phyloP scores from a whole-genome alignment of 2,329 filamentous ascomycete species.

The Teratosphaeria zuluensis region DNA sequence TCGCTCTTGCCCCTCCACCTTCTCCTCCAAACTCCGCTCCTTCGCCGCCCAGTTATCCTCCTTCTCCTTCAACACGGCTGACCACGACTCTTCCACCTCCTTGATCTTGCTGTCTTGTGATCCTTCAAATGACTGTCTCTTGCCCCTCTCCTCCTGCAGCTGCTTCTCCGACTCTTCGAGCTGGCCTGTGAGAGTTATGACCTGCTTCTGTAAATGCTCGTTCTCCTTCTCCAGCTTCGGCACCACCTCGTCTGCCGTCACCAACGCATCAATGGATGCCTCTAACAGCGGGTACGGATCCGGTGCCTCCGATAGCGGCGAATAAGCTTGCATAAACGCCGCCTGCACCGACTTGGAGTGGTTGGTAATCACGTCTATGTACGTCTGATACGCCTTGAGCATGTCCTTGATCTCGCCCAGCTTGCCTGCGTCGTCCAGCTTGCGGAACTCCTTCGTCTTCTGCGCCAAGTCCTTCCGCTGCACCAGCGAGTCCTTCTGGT shows the following conservation, averaged over 20 bases:
- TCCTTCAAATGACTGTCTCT: conserved; percentile 66
- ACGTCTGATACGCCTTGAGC: conserved; percentile 84
- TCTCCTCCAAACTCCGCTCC: conserved; percentile 83
- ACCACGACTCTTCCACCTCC: conserved; percentile 84
- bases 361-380: conserved; percentile 92
- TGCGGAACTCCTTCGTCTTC: conserved; percentile 96
- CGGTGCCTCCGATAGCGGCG: conserved; percentile 84
- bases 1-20: conserved; percentile 86
- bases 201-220: conserved; percentile 69
- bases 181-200: conserved; percentile 65
- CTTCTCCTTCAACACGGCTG: conserved; percentile 82
- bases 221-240: conserved; percentile 87
- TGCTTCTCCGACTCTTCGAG: conserved; percentile 73
- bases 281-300: conserved; percentile 95
- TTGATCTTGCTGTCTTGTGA: conserved; percentile 71
- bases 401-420: conserved; percentile 80
- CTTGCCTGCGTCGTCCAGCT: conserved; percentile 81
- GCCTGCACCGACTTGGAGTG: conserved; percentile 92
- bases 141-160: conserved; percentile 65
- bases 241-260: conserved; percentile 83
- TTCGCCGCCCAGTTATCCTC: conserved; percentile 94
- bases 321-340: conserved; percentile 86
- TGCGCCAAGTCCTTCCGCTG: conserved; percentile 97
- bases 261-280: conserved; percentile 87
- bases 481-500: conserved; percentile 89